These are phyloP conservation scores for Trichoderma brevicompactum DNA, from an alignment of 2,329 filamentous ascomycete genomes.

Conservation along the genomic window DNA sequence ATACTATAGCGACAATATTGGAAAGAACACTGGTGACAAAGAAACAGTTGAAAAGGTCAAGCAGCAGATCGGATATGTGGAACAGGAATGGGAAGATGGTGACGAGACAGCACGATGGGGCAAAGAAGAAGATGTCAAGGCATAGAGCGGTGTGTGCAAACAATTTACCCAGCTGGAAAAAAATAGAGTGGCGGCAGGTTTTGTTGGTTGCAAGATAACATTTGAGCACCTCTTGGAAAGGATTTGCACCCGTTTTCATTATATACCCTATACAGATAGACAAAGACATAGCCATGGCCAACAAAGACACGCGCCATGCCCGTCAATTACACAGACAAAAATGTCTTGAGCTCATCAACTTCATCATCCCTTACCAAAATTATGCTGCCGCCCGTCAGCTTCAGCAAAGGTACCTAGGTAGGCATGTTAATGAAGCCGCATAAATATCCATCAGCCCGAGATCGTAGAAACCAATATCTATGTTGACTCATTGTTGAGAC, in stretches of 20 bases:
- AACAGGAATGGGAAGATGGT: slow-evolving; percentile 80
- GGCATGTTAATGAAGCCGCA: background rate
- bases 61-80: slow-evolving; percentile 80
- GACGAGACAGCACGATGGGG: slow-evolving; percentile 87
- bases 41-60: slow-evolving; percentile 82
- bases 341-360: background rate
- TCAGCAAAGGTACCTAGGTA: no score
- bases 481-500: no score
- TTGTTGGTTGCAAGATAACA: background rate
- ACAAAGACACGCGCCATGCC: background rate
- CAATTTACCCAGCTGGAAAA: background rate
- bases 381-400: background rate
- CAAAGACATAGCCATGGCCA: slow-evolving; percentile 7
- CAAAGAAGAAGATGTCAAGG: slow-evolving; percentile 47
- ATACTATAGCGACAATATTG: slow-evolving; percentile 68
- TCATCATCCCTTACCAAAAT: background rate
- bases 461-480: no score
- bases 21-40: slow-evolving; percentile 93
- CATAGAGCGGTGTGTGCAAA: background rate
- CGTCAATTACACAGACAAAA: background rate
- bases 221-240: background rate
- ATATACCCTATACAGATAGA: slow-evolving; percentile 27
- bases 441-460: background rate
- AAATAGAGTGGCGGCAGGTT: background rate
- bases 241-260: background rate